Percentiles rank a stretch among this genome's conserved stretches.
These are phyloP conservation scores for Nicotiana rustica DNA, from an alignment of 305 asterid genomes.

Conservation along the genomic window DNA sequence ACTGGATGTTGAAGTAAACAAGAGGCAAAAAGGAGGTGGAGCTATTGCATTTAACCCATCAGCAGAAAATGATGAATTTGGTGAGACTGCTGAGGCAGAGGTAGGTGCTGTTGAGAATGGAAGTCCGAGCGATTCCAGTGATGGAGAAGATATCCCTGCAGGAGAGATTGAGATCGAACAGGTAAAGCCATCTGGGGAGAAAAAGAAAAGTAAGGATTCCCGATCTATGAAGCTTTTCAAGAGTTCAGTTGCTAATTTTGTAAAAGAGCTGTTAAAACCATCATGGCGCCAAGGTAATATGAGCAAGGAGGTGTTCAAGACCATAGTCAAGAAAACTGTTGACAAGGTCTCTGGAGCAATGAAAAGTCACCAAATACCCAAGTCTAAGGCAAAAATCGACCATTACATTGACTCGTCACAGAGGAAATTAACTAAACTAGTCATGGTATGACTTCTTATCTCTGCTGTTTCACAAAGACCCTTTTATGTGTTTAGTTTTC, in stretches of 20 bases:
- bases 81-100: slow-evolving; percentile 90
- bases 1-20: slow-evolving; percentile 53
- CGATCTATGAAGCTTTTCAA: slow-evolving; percentile 77
- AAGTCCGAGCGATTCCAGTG: slow-evolving; percentile 68
- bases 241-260: slow-evolving; percentile 82
- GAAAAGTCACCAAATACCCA: slow-evolving; percentile 83
- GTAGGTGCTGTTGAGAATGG: slow-evolving; percentile 74
- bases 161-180: slow-evolving; percentile 85
- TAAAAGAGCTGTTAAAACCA: slow-evolving; percentile 93
- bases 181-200: slow-evolving; percentile 66
- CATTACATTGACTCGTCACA: slow-evolving; percentile 90
- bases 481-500: neutral
- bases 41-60: slow-evolving; percentile 51
- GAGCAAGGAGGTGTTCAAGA: slow-evolving; percentile 99
- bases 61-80: slow-evolving; percentile 72
- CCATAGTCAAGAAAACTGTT: slow-evolving; percentile 97
- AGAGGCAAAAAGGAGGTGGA: slow-evolving; percentile 51
- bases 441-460: slow-evolving; percentile 71
- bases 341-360: slow-evolving; percentile 98
- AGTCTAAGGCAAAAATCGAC: slow-evolving; percentile 81
- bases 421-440: slow-evolving; percentile 91
- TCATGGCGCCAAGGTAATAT: slow-evolving; percentile 99
- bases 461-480: neutral
- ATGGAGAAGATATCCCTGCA: slow-evolving; percentile 51
- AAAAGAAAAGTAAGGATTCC: slow-evolving; percentile 70